Evolutionary conservation across 352 stramenopile genomes (phyloP).

Genomic region (Blastocystis sp.): DNA sequence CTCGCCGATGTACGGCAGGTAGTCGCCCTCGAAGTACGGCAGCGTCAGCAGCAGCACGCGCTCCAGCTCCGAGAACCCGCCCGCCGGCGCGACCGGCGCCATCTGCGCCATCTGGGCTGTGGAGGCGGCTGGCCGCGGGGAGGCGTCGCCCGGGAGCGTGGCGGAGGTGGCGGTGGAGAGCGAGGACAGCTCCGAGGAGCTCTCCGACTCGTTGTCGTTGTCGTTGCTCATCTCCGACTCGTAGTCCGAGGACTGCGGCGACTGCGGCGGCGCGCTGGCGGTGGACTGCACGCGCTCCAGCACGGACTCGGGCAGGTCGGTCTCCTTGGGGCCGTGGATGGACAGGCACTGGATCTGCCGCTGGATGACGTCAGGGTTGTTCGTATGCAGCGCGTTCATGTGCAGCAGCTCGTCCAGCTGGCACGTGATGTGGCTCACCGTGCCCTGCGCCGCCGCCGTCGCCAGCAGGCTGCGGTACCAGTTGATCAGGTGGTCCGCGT

Average conservation of each 20-base stretch:
- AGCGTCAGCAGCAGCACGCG: slow-evolving; percentile 5
- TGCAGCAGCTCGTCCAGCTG: slow-evolving; percentile 52
- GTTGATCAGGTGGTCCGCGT: slow-evolving; percentile 79
- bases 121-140: background rate
- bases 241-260: slow-evolving; percentile 10
- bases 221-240: slow-evolving; percentile 26
- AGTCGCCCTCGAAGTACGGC: slow-evolving; percentile 62
- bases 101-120: background rate
- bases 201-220: background rate
- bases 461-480: slow-evolving; percentile 82
- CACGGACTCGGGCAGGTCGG: background rate
- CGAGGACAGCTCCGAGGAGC: slow-evolving; percentile 17
- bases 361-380: slow-evolving; percentile 8
- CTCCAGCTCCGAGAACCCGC: background rate
- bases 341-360: slow-evolving; percentile 18
- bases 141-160: background rate
- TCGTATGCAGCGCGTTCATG: slow-evolving; percentile 18
- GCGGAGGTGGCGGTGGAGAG: background rate
- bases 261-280: background rate
- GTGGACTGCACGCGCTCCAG: slow-evolving; percentile 26
- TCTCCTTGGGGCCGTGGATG: background rate
- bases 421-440: background rate
- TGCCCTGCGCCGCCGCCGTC: background rate
- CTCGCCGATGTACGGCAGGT: slow-evolving; percentile 47
- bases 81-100: background rate